Evolutionary conservation across 139 green algal species (phyloP).

Genomic region (Ettlia oleoabundans): DNA sequence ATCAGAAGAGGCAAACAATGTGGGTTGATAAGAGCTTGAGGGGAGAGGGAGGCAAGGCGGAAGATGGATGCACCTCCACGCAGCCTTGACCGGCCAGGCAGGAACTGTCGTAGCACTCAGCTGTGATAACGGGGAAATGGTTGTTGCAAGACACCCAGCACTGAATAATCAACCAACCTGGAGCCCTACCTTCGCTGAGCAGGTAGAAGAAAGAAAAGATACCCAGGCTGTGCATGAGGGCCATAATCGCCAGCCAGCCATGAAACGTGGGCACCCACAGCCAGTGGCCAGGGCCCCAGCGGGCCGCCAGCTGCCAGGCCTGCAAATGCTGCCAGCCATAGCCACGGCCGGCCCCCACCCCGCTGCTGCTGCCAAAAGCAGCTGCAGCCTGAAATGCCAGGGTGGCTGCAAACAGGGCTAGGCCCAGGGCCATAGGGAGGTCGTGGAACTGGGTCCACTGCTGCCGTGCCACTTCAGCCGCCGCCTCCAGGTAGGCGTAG

Average conservation of each 20-base stretch:
- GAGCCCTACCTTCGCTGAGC: conserved; percentile 43
- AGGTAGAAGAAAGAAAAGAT: conserved; percentile 56
- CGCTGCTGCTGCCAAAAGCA: background rate
- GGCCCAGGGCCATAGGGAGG: conserved; percentile 59
- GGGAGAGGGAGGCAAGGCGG: no score
- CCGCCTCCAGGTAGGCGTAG: conserved; percentile 53
- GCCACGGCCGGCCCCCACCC: background rate
- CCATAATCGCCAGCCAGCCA: background rate
- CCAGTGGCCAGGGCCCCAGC: background rate
- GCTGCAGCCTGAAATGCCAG: conserved; percentile 48
- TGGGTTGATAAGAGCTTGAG: no score
- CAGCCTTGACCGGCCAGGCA: no score
- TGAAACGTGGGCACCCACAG: conserved; percentile 7
- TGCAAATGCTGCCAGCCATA: no score
- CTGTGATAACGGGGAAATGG: no score
- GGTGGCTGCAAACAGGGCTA: conserved; percentile 48
- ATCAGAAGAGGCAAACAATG: background rate
- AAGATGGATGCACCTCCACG: no score
- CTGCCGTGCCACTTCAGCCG: conserved; percentile 60
- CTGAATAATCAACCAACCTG: background rate
- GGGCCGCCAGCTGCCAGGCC: conserved; percentile 1
- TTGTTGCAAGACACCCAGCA: no score
- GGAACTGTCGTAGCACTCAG: no score
- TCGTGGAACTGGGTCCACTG: conserved; percentile 82
- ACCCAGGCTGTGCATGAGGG: conserved; percentile 17